Conservation (phyloP, 192 early-diverging fungal genomes). For the Linderina pennispora region DNA sequence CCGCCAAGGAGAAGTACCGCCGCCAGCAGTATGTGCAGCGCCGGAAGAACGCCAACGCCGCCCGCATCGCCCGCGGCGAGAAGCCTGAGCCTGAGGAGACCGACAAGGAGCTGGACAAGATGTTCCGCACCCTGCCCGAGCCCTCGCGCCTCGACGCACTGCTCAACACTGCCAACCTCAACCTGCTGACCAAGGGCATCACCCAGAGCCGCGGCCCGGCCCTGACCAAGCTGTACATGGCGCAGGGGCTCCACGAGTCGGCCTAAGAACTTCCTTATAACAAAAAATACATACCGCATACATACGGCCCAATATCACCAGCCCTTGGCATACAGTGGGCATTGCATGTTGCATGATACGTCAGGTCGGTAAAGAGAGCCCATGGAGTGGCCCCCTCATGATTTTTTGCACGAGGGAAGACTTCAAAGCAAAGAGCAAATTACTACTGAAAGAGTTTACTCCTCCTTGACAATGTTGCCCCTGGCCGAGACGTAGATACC, state of each 20-base stretch:
- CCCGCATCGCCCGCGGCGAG: conserved; percentile 60
- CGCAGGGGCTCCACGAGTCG: conserved; percentile 61
- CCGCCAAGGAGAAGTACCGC: conserved; percentile 81
- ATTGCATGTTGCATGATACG: too few species aligned
- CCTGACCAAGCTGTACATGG: conserved; percentile 87
- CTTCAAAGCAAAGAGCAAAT: too few species aligned
- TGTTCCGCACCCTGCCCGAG: conserved; percentile 71
- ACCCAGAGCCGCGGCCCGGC: conserved; percentile 91
- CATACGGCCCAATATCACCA: too few species aligned
- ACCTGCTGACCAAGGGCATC: conserved; percentile 89
- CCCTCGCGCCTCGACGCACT: conserved; percentile 87
- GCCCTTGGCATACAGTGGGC: too few species aligned
- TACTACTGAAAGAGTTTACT: conserved; percentile 11
- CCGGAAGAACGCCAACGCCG: conserved; percentile 70
- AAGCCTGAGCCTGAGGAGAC: conserved; percentile 72
- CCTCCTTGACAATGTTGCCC: conserved; percentile 59
- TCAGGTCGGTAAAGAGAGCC: too few species aligned
- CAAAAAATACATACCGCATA: neutral
- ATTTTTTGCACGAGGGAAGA: too few species aligned
- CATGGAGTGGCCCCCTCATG: too few species aligned
- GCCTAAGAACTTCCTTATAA: conserved; percentile 44
- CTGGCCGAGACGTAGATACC: conserved; percentile 95
- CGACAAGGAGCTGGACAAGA: conserved; percentile 49
- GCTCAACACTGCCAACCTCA: conserved; percentile 85
- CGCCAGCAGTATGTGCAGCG: conserved; percentile 53